These are phyloP conservation scores for Emericellopsis cladophorae DNA, from an alignment of 2,329 filamentous ascomycete species.

Conservation along the genomic window DNA sequence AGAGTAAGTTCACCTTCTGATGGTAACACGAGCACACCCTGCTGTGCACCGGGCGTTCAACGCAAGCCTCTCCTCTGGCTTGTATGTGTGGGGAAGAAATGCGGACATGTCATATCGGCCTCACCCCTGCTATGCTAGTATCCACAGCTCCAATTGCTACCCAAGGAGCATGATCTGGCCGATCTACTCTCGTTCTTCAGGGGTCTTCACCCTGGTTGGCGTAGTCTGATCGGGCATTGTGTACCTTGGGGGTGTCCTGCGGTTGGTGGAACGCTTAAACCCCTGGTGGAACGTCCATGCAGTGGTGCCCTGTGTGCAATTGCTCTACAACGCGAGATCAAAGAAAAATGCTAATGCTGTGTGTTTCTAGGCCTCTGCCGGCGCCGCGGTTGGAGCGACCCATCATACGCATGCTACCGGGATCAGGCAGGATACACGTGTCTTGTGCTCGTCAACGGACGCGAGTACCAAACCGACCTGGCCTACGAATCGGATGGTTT, in stretches of 20 bases:
- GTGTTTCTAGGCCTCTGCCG: constrained; percentile 67
- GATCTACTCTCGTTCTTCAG: too few relatives aligned
- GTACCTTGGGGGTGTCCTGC: neutral
- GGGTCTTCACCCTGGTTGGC: too few relatives aligned
- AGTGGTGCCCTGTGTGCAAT: too few relatives aligned
- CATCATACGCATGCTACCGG: constrained; percentile 73
- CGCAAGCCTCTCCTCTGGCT: too few relatives aligned
- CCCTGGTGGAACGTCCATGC: too few relatives aligned
- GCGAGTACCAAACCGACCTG: constrained; percentile 87
- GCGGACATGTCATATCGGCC: neutral
- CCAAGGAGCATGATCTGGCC: too few relatives aligned
- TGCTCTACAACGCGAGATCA: too few relatives aligned
- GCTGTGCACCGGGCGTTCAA: too few relatives aligned
- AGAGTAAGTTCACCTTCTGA: constrained; percentile 45
- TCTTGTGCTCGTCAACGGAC: constrained; percentile 87
- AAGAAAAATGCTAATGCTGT: constrained; percentile 19
- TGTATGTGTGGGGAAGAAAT: neutral
- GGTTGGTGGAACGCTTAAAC: too few relatives aligned
- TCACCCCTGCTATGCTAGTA: too few relatives aligned
- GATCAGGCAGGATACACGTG: constrained; percentile 70
- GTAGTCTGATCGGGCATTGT: neutral
- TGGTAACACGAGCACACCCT: neutral
- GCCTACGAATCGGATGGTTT: constrained; percentile 71
- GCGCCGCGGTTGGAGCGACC: constrained; percentile 86
- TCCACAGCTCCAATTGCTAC: too few relatives aligned